A percentile compares a stretch with the other conserved stretches of the same genome.
Conservation (phyloP, 345 rosid genomes). For the Eucalyptus microcorys region DNA sequence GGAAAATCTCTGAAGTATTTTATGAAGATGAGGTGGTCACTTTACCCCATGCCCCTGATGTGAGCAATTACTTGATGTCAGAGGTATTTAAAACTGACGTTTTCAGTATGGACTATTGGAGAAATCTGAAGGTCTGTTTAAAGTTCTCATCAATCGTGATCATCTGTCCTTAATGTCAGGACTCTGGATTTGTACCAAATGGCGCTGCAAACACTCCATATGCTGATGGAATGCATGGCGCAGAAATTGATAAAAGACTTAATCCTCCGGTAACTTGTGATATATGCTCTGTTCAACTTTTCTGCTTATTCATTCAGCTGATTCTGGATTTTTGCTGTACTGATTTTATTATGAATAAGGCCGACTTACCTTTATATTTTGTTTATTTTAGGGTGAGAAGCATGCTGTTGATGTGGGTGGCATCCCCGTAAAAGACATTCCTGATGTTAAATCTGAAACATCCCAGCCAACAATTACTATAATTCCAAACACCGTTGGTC, state of each 20-base stretch:
- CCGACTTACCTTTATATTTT: not conserved
- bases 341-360: not conserved
- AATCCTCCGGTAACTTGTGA: constrained; percentile 39
- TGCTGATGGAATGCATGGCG: constrained; percentile 72
- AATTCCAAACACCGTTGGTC: constrained; percentile 26
- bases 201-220: constrained; percentile 43
- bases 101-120: not conserved
- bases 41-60: constrained; percentile 85
- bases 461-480: constrained; percentile 39
- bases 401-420: constrained; percentile 33
- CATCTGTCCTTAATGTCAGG: constrained; percentile 26
- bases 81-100: constrained; percentile 46
- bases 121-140: not conserved
- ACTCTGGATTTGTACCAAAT: constrained; percentile 59
- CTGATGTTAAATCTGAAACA: constrained; percentile 51
- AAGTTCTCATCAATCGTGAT: not conserved
- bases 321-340: too few relatives aligned
- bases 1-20: constrained; percentile 63
- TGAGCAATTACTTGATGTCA: constrained; percentile 79
- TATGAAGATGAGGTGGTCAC: constrained; percentile 76
- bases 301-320: not conserved
- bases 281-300: not conserved
- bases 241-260: constrained; percentile 63
- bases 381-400: not conserved
- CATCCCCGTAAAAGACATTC: constrained; percentile 17